Evolutionary conservation across 2,329 filamentous ascomycete species (phyloP), one percentile per base, ranked within the genome.

Genomic region (Colletotrichum cereale): DNA sequence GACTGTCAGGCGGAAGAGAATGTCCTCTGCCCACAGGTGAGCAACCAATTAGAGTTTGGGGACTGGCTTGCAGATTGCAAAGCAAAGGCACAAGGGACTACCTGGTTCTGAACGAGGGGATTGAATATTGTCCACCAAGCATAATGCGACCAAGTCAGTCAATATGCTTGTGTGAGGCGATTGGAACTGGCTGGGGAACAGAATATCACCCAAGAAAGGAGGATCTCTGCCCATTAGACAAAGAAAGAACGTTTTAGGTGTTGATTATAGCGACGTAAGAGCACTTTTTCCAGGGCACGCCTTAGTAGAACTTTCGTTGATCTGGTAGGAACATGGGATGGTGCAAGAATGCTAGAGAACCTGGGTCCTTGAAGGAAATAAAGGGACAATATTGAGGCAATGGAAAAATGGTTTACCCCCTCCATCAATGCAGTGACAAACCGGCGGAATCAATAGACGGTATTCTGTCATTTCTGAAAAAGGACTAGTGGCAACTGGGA

Each of bases 351-450:
- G 12, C 6, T 18, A 38, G 12, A 34, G 53, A 26, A 1, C 31
- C 38, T 18, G 34, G 34, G 21, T 26, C 26, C 36, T 18, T 57
- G 55, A 40, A 40, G 38, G 34, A 56, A 38, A 16, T 8, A 57
- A 57, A 38, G 34, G n/a, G 34, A 16, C 53, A 40, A 24, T 55
- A 11, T 55, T 6, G 4, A 36, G 31, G 52, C 10, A 55, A 36
- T 50, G n/a, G 21, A 31, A 48, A 16, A 31, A 50, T 11, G 10
- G 42, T 12, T 29, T 21, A 47, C 11, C 21, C 26, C 40, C 26
- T 36, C 44, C 8, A 16, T n/a, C 29, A 38, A 62, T 21, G 34
- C 60, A 62, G 34, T 62, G 60, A 52, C 60, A 50, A 11, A n/a
- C 34, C n/a, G 31, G 31, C 47, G 60, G 60, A 29, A 26, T n/a